A percentile compares a stretch with the other conserved stretches of the same genome.
These are phyloP conservation scores for Peltaster fructicola DNA, from an alignment of 2,329 filamentous ascomycete genomes.

Conservation along the genomic window DNA sequence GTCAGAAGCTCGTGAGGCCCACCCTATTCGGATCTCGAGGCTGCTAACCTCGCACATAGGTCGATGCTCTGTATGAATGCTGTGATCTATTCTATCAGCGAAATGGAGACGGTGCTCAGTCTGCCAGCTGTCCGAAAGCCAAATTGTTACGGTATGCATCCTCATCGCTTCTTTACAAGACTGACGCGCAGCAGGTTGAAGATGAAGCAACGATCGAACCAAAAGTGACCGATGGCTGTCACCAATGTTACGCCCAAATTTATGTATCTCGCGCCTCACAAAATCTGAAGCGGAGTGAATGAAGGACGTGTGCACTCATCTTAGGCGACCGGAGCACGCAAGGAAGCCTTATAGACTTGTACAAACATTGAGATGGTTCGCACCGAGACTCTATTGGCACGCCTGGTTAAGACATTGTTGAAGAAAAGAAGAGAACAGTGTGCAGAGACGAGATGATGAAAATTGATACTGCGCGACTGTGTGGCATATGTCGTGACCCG, in stretches of 20 bases:
- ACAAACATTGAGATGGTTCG: conserved; percentile 75
- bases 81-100: conserved; percentile 75
- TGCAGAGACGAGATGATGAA: too few relatives aligned
- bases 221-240: conserved; percentile 7
- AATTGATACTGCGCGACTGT: background rate
- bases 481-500: conserved; percentile 2
- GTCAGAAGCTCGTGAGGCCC: conserved; percentile 36
- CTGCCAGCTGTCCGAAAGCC: conserved; percentile 72
- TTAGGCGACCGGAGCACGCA: conserved; percentile 98
- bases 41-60: conserved; percentile 25
- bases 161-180: background rate
- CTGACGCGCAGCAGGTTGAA: conserved; percentile 39
- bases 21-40: background rate
- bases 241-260: conserved; percentile 23
- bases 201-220: conserved; percentile 54
- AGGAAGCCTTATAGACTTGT: conserved; percentile 62
- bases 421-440: conserved; percentile 22
- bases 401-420: conserved; percentile 63
- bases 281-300: conserved; percentile 37
- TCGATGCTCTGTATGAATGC: conserved; percentile 83
- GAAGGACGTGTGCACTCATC: conserved; percentile 44
- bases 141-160: conserved; percentile 42
- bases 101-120: conserved; percentile 57
- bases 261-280: conserved; percentile 24
- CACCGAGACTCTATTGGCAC: conserved; percentile 99